Evolutionary conservation across 2,329 filamentous ascomycete species (phyloP), one percentile per base, ranked within the genome.

Genomic region (Trichoderma simmonsii): DNA sequence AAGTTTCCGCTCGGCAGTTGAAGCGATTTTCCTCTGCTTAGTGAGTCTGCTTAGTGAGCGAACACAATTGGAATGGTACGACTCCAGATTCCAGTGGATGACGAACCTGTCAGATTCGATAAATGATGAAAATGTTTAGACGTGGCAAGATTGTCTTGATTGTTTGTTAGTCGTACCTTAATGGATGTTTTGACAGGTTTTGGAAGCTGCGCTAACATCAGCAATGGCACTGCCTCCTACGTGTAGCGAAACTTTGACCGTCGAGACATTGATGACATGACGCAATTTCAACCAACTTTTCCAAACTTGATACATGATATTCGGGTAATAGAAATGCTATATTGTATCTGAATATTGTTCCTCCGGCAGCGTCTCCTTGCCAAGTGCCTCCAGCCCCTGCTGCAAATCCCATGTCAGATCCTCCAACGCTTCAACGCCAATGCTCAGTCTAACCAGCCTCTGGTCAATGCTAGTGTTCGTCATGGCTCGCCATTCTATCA

Each of bases 351-450:
- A 12, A 24, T 24, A 12, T 24, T 14, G 3, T 54, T 54, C 24
- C 48, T 24, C 93, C 73, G 86, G 85, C 70, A 90, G 77, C 51
- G 98, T 80, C 83, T 98, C 95, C 43, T 87, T 87, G 80, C 87
- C 89, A 78, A 98, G 80, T 83, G 98, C 96, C 81, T 96, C 92
- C 86, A 92, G 92, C 61, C 88, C 89, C 84, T 99, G 98, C n/a
- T 54, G 83, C n/a, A 51, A 21, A 51, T 51, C n/a, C n/a, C 43
- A 4, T 51, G 9, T 51, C 9, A 51, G 2, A 21, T 51, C 43
- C n/a, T 51, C n/a, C 43, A 51, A n/a, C 18, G 43, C 8, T 21
- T 51, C 43, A 51, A 51, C n/a, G 1, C n/a, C 43, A 21, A n/a
- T 4, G 43, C 43, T 51, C 43, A 51, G 9, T 65, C 96, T 85